Conservation (phyloP, 2,329 filamentous ascomycete species). For the Pseudopyrenochaeta lycopersici region DNA sequence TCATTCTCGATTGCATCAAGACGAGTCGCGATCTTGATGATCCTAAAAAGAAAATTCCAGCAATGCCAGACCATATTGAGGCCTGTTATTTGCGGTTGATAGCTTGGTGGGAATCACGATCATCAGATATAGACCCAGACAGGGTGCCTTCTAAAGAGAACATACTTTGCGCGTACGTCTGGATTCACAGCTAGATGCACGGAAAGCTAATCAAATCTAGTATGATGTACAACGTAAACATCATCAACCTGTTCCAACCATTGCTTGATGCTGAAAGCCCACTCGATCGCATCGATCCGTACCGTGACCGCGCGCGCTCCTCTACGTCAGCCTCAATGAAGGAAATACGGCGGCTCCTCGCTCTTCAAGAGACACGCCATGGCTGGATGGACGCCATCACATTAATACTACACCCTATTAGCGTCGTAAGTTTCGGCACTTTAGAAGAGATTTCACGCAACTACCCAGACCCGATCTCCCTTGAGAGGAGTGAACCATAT, state of each 20-base stretch:
- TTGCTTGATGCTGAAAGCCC: constrained; percentile 20
- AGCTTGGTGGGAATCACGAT: constrained; percentile 33
- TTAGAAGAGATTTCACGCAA: constrained; percentile 35
- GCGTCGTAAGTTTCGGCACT: constrained; percentile 33
- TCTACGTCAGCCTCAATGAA: constrained; percentile 24
- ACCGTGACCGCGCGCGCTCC: constrained; percentile 25
- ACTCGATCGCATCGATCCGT: constrained; percentile 17
- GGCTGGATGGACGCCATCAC: constrained; percentile 38
- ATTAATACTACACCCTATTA: constrained; percentile 36
- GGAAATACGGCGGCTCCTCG: constrained; percentile 34
- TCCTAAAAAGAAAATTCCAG: constrained; percentile 4
- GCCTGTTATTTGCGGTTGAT: constrained; percentile 29
- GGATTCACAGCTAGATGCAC: background rate
- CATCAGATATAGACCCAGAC: constrained; percentile 25
- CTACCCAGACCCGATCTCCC: constrained; percentile 1
- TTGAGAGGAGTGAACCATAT: constrained; percentile 28
- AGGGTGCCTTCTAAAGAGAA: constrained; percentile 32
- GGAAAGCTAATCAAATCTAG: constrained; percentile 23
- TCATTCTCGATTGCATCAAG: constrained; percentile 34
- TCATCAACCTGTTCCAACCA: constrained; percentile 36
- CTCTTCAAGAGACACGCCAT: constrained; percentile 32
- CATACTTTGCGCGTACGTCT: constrained; percentile 37
- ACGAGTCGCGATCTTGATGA: constrained; percentile 18
- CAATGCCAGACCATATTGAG: constrained; percentile 28
- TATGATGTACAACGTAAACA: constrained; percentile 36